Conservation (phyloP, 1,284 basidiomycete genomes). For the Ceratorhiza oryzae-sativae region DNA sequence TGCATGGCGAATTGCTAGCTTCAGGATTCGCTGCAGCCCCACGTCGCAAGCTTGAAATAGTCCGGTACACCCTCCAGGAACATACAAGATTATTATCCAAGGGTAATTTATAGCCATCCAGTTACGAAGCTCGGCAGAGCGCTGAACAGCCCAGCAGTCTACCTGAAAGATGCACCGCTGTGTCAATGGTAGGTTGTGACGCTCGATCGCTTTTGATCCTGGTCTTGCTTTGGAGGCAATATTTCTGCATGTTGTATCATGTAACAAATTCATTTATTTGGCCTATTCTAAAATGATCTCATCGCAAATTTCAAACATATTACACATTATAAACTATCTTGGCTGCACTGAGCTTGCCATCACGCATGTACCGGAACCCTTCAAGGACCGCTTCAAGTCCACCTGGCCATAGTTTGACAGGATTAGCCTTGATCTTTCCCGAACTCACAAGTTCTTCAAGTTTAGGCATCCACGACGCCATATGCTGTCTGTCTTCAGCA, state of each 20-base stretch:
- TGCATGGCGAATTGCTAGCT: constrained; percentile 47
- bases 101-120: constrained; percentile 47
- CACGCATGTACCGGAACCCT: constrained; percentile 39
- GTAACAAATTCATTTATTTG: no score
- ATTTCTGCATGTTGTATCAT: no score
- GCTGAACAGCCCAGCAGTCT: constrained; percentile 55
- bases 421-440: constrained; percentile 44
- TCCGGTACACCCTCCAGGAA: constrained; percentile 46
- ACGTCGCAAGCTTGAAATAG: constrained; percentile 50
- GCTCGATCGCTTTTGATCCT: no score
- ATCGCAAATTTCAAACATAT: no score
- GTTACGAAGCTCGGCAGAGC: constrained; percentile 48
- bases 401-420: constrained; percentile 43
- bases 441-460: constrained; percentile 42
- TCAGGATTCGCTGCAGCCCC: no score
- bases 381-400: constrained; percentile 27
- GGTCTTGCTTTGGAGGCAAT: no score
- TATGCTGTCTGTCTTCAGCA: constrained; percentile 45
- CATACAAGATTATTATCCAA: constrained; percentile 44
- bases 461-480: constrained; percentile 45
- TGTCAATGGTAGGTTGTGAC: not conserved
- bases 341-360: constrained; percentile 44
- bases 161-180: constrained; percentile 47
- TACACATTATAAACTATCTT: constrained; percentile 43
- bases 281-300: no score